Base-by-base conservation (phyloP, 2,329 filamentous ascomycete genomes). In the Falciphora oryzae region DNA sequence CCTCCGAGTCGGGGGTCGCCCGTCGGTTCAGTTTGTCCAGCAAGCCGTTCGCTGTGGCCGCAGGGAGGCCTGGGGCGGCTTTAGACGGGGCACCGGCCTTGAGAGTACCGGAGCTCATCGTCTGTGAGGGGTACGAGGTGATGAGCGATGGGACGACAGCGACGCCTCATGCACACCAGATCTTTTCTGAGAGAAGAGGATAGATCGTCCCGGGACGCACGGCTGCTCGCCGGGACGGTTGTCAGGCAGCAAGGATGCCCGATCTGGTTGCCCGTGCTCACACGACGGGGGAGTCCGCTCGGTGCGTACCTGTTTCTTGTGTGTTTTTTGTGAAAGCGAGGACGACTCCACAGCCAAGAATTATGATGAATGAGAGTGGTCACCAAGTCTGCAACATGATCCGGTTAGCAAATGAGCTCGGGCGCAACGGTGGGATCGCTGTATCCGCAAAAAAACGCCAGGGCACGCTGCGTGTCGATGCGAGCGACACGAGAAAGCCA, bases 1-100 rank as follows among this genome's bases (percentile, higher is more conserved):
- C 94, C 74, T 98, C 94, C 4, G 93, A 97, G 74, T 98, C 95
- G 28, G 94, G 94, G 1, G 94, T 97, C 10, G 92, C 93, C 64
- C 91, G 90, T 70, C 93, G 87, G 71, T 91, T 90, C 62, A 89
- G 82, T 75, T 93, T 95, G 62, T 94, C 91, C 44, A 92, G 81
- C 61, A 91, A 78, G 56, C 81, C 89, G 70, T 77, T 86, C 28
- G 85, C 80, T 64, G 83, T 75, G 68, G 80, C 75, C 67, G 77
- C 69, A 69, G 81, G 71, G 72, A 79, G 76, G 67, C 74, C 76
- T 71, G 80, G 79, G 71, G 78, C 83, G 66, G 80, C 76, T 77
- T 85, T 89, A 32, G 80, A 75, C 67, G 78, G 73, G 69, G 81
- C 76, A 67, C 78, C 79, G 66, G 81, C 69, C 71, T 86, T 88